phyloP scores from a whole-genome alignment of 305 asterid genomes.

The Fraxinus xanthoxyloides region DNA sequence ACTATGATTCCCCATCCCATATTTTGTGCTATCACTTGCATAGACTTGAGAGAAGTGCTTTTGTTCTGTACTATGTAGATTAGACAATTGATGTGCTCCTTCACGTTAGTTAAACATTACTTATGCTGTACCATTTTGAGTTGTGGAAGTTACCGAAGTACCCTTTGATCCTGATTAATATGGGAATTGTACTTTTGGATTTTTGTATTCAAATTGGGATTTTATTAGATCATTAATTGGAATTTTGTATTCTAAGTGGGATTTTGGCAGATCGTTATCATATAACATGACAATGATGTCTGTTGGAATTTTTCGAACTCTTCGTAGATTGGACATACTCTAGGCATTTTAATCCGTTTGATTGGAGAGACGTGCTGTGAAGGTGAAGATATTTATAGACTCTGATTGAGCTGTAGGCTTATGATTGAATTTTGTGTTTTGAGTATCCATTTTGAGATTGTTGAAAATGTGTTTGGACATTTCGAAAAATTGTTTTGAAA shows the following conservation, averaged over 20 bases:
- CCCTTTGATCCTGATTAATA: background rate
- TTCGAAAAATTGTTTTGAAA: too few relatives aligned
- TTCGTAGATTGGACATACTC: background rate
- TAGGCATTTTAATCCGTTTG: background rate
- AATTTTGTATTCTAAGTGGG: background rate
- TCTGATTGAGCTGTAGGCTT: background rate
- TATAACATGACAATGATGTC: background rate
- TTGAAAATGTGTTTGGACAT: too few relatives aligned
- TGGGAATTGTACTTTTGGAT: background rate
- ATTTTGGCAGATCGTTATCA: background rate
- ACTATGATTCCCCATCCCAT: constrained; percentile 50
- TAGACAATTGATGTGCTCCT: too few relatives aligned
- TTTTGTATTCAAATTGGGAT: background rate
- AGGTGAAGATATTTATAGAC: background rate
- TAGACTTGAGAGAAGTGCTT: constrained; percentile 28
- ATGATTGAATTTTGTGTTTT: too few relatives aligned
- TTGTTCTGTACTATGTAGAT: background rate
- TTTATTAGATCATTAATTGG: background rate
- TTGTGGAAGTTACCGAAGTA: constrained; percentile 22
- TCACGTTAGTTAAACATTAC: constrained; percentile 28
- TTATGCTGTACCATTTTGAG: constrained; percentile 5
- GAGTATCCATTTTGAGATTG: too few relatives aligned
- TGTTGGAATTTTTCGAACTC: background rate
- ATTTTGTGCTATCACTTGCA: constrained; percentile 34
- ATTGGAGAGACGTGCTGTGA: background rate